Evolutionary conservation across 2,329 filamentous ascomycete genomes (phyloP), one percentile per base, ranked within the genome.

Genomic region (Hysterium pulicare): DNA sequence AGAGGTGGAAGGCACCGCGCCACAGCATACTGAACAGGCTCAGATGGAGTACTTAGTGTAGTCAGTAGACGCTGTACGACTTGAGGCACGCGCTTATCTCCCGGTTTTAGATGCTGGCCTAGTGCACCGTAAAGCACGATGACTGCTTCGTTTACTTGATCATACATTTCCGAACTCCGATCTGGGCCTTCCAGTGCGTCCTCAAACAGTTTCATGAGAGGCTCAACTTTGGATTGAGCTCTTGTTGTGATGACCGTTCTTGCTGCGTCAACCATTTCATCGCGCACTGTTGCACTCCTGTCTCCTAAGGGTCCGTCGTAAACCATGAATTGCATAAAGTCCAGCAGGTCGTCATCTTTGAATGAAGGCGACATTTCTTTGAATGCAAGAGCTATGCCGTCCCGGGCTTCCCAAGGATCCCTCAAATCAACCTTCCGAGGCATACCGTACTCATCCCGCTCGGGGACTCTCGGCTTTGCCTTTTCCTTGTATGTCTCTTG

Each of bases 41-140:
- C 93, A 0, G 93, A 97, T 21, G 93, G 93, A 10, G 91, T 97
- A 64, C 86, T 93, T 33, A 98, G 74, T 5, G 94, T 96, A 17
- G 83, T 81, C 42, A 98, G 76, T 17, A 98, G 75, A 48, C 90
- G 82, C 54, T 91, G 84, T 38, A 98, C 84, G 34, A 98, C 93
- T 43, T 86, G 83, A 1, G 90, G 89, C 37, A 97, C 81, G 57
- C 94, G 90, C 51, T 82, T 71, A 64, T 98, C 93, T n/a, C 90
- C 89, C 6, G 82, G 70, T 53, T 86, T 81, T 45, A 98, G 72
- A 72, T 98, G 93, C 39, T 87, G 83, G 33, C 90, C 93, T 28
- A 98, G 73, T 39, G 94, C 91, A 62, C 93, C 93, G 57, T 98
- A 98, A 64, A 98, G 85, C 55, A 98, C 93, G 54, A 98, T 90